These are phyloP conservation scores for Diplogelasinospora grovesii DNA, from an alignment of 495 filamentous ascomycete species.

Conservation along the genomic window DNA sequence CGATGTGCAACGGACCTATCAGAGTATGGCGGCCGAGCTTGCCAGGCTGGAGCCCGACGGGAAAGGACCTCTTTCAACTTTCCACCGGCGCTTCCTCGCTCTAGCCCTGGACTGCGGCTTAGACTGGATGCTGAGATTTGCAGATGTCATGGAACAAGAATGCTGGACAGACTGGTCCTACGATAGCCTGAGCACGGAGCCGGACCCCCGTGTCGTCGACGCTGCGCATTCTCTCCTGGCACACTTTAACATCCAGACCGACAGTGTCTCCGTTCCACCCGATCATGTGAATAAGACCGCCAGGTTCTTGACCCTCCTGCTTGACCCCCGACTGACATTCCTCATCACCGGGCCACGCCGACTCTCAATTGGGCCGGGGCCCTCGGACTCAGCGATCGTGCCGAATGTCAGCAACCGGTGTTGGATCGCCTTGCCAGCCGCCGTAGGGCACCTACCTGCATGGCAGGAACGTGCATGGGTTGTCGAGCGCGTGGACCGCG, in stretches of 20 bases:
- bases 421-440: conserved; percentile 13
- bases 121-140: conserved; percentile 14
- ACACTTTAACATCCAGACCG: conserved; percentile 3
- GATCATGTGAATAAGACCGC: neutral
- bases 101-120: conserved; percentile 17
- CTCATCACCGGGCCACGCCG: conserved; percentile 2
- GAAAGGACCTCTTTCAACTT: neutral
- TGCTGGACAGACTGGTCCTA: neutral
- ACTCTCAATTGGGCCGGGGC: neutral
- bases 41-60: neutral
- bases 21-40: neutral
- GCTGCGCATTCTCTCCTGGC: conserved; percentile 6
- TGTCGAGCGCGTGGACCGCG: conserved; percentile 19
- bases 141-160: conserved; percentile 1
- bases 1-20: neutral
- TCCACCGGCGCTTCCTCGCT: neutral
- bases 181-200: conserved; percentile 1
- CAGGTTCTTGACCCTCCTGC: conserved; percentile 6
- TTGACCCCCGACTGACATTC: conserved; percentile 14
- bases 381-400: conserved; percentile 1
- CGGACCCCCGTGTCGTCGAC: neutral
- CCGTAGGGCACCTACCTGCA: conserved; percentile 6
- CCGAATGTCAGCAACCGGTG: conserved; percentile 4
- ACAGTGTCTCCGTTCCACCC: no score
- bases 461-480: conserved; percentile 13